These are phyloP conservation scores for Arabidopsis suecica DNA, from an alignment of 345 rosid genomes.

Conservation along the genomic window DNA sequence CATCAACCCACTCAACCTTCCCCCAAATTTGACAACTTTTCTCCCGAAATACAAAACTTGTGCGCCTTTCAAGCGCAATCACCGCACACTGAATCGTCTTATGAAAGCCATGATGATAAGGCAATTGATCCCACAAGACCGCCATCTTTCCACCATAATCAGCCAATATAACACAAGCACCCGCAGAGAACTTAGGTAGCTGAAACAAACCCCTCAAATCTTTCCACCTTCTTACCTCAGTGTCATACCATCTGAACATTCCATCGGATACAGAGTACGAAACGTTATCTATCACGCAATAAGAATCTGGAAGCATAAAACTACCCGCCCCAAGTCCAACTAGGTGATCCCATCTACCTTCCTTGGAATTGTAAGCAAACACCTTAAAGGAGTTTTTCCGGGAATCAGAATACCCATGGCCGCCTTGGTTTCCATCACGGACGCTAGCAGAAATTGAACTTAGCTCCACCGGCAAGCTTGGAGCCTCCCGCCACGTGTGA, in stretches of 20 bases:
- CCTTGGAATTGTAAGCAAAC: not conserved
- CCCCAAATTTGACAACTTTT: not conserved
- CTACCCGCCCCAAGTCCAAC: too few relatives aligned
- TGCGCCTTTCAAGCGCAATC: not conserved
- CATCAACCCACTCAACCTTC: not conserved
- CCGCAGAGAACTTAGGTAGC: not conserved
- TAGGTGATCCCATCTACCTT: too few relatives aligned
- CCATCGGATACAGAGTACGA: not conserved
- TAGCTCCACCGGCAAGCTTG: not conserved
- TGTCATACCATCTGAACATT: not conserved
- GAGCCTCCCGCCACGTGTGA: not conserved
- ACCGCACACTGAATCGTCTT: not conserved
- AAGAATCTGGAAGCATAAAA: too few relatives aligned
- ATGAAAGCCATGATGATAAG: too few relatives aligned
- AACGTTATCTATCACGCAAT: not conserved
- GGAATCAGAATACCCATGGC: too few relatives aligned
- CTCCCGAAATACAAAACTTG: not conserved
- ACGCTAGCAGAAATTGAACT: not conserved
- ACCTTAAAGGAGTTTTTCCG: not conserved
- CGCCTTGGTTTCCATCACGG: not conserved
- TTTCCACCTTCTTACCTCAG: not conserved
- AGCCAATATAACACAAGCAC: not conserved
- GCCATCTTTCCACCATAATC: slow-evolving; percentile 1
- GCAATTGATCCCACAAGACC: not conserved
- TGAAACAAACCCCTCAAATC: not conserved